These are phyloP conservation scores for Fimicolochytrium jonesii DNA, from an alignment of 192 early-diverging fungal species.

Conservation along the genomic window DNA sequence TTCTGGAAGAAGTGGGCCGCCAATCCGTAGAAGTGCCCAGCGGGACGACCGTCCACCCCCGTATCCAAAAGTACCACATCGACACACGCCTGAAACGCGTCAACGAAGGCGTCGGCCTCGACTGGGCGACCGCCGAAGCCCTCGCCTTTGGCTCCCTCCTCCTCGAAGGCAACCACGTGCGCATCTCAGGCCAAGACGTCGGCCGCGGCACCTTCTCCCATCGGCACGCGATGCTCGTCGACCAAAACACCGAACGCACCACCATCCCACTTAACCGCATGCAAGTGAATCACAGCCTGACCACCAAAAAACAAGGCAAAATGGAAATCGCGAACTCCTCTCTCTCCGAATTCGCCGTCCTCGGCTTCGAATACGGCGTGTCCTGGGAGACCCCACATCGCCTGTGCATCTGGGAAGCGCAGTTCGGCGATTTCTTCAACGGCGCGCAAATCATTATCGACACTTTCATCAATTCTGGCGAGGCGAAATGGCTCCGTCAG, in stretches of 20 bases:
- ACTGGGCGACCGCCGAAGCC: slow-evolving; percentile 95
- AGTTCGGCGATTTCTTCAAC: slow-evolving; percentile 98
- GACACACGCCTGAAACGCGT: slow-evolving; percentile 72
- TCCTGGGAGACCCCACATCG: slow-evolving; percentile 83
- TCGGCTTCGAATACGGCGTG: slow-evolving; percentile 94
- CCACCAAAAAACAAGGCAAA: slow-evolving; percentile 42
- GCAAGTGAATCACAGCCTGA: slow-evolving; percentile 3
- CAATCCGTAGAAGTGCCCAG: slow-evolving; percentile 70
- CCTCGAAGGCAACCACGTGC: slow-evolving; percentile 74
- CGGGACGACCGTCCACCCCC: slow-evolving; percentile 68
- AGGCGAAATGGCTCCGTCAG: slow-evolving; percentile 94
- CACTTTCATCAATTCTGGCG: slow-evolving; percentile 81
- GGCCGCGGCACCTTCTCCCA: slow-evolving; percentile 97
- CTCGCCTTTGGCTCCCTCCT: slow-evolving; percentile 87
- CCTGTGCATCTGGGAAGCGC: slow-evolving; percentile 95
- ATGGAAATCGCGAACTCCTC: slow-evolving; percentile 88
- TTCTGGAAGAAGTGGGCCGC: slow-evolving; percentile 66
- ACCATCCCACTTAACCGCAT: slow-evolving; percentile 81
- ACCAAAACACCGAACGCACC: slow-evolving; percentile 81
- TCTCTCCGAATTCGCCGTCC: slow-evolving; percentile 90
- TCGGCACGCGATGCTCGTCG: slow-evolving; percentile 94
- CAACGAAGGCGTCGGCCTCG: slow-evolving; percentile 63
- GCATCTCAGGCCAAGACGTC: slow-evolving; percentile 96
- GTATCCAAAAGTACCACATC: slow-evolving; percentile 88
- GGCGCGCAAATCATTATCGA: slow-evolving; percentile 94